Conservation (phyloP, 805 yeast genomes). For the Ogataea trehalophila region DNA sequence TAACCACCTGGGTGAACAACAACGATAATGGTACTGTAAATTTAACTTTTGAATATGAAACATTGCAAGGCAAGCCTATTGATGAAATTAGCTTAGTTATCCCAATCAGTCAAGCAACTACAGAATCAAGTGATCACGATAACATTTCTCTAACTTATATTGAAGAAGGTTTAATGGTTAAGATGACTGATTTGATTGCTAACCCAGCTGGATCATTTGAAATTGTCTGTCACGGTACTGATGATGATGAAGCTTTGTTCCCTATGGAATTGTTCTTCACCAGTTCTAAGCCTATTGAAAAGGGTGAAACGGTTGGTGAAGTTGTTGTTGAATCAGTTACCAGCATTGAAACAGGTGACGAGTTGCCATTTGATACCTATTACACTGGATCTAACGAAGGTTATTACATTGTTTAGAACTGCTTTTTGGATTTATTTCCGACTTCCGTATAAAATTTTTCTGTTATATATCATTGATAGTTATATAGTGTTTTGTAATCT, state of each 20-base stretch:
- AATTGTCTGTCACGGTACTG: conserved; percentile 61
- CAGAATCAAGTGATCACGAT: conserved; percentile 49
- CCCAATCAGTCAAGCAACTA: conserved; percentile 57
- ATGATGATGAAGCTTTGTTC: conserved; percentile 78
- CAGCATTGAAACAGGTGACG: conserved; percentile 40
- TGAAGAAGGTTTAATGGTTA: conserved; percentile 70
- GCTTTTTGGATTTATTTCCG: too few species aligned
- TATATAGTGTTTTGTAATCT: too few species aligned
- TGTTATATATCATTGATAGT: too few species aligned
- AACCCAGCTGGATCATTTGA: conserved; percentile 71
- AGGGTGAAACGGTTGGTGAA: conserved; percentile 41
- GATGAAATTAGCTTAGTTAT: conserved; percentile 53
- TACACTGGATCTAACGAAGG: conserved; percentile 55
- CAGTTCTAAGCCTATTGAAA: conserved; percentile 27
- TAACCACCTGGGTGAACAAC: conserved; percentile 80
- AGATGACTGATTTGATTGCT: conserved; percentile 45
- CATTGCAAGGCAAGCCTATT: conserved; percentile 46
- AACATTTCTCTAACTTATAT: conserved; percentile 52
- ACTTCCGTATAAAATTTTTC: not conserved
- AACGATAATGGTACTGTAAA: conserved; percentile 56
- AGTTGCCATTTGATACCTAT: conserved; percentile 67
- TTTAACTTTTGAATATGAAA: conserved; percentile 87
- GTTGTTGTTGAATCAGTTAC: conserved; percentile 63
- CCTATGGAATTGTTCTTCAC: conserved; percentile 75
- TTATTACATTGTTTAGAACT: conserved; percentile 42